Percentiles rank a stretch among this genome's conserved stretches.
Evolutionary conservation across 805 yeast genomes (phyloP).

Genomic region (Diddensiella santjacobensis): DNA sequence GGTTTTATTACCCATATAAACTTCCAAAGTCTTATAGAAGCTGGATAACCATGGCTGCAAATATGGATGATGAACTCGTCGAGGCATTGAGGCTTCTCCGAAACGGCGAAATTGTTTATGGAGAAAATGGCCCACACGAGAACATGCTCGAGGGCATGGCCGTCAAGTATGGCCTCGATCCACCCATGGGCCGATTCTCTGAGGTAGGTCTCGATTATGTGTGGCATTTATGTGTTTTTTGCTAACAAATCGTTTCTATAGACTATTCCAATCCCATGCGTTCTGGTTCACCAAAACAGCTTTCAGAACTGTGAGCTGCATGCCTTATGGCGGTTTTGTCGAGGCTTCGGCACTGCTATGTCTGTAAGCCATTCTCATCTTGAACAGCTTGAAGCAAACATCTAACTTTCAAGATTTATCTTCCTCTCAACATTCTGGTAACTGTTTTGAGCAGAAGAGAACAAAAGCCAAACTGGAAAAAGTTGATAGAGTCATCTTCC

Average conservation of each 20-base stretch:
- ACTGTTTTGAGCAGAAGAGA: slow-evolving; percentile 24
- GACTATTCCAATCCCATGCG: slow-evolving; percentile 39
- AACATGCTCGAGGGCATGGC: slow-evolving; percentile 36
- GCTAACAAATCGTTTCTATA: background rate
- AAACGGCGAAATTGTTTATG: slow-evolving; percentile 36
- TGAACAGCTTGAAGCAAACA: too few relatives aligned
- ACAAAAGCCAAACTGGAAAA: slow-evolving; percentile 21
- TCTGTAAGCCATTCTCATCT: slow-evolving; percentile 21
- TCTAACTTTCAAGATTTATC: slow-evolving; percentile 31
- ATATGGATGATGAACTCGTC: slow-evolving; percentile 42
- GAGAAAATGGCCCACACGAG: slow-evolving; percentile 32
- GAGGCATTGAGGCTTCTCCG: slow-evolving; percentile 35
- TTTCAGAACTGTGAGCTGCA: slow-evolving; percentile 43
- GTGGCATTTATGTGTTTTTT: too few relatives aligned
- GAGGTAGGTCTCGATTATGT: background rate
- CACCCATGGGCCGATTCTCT: slow-evolving; percentile 32
- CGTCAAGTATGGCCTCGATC: slow-evolving; percentile 35
- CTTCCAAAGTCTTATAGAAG: slow-evolving; percentile 43
- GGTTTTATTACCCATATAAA: slow-evolving; percentile 36
- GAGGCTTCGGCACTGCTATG: slow-evolving; percentile 42
- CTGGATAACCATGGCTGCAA: slow-evolving; percentile 50
- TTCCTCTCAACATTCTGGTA: slow-evolving; percentile 40
- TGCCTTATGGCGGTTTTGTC: slow-evolving; percentile 43
- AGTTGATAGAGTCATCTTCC: slow-evolving; percentile 28
- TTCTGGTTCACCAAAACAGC: slow-evolving; percentile 40